Evolutionary conservation across 495 filamentous ascomycete genomes (phyloP).

Genomic region (Penicillium chermesinum): DNA sequence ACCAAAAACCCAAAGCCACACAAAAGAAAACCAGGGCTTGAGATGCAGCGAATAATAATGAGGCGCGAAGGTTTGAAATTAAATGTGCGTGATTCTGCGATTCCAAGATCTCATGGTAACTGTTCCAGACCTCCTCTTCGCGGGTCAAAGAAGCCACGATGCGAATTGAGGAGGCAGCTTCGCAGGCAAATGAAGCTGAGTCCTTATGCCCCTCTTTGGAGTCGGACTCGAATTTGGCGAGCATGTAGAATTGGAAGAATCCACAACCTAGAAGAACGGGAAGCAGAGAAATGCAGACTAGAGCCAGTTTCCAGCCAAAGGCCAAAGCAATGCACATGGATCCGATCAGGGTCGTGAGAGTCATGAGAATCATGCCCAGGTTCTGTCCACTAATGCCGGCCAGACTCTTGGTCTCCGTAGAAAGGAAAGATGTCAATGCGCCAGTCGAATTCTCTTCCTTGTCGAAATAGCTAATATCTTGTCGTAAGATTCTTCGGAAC

Average conservation of each 20-base stretch:
- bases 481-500: constrained; percentile 71
- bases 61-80: constrained; percentile 57
- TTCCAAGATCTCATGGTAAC: constrained; percentile 62
- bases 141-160: constrained; percentile 84
- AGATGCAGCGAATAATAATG: constrained; percentile 65
- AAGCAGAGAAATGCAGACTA: constrained; percentile 71
- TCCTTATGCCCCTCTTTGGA: constrained; percentile 63
- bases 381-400: constrained; percentile 75
- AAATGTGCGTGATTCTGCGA: constrained; percentile 55
- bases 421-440: constrained; percentile 72
- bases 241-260: constrained; percentile 74
- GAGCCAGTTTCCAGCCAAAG: constrained; percentile 81
- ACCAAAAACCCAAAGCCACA: constrained; percentile 84
- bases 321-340: constrained; percentile 57
- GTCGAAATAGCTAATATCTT: constrained; percentile 86
- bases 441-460: constrained; percentile 59
- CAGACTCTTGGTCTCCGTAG: constrained; percentile 69
- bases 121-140: constrained; percentile 66
- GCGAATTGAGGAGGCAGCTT: constrained; percentile 80
- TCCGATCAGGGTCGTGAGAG: constrained; percentile 62
- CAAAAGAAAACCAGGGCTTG: constrained; percentile 73
- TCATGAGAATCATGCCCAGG: constrained; percentile 69
- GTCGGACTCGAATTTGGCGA: constrained; percentile 58
- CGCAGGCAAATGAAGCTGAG: constrained; percentile 76
- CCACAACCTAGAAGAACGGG: constrained; percentile 72